Conservation (phyloP, 2,329 filamentous ascomycete species). For the Trichoderma cornu-damae region DNA sequence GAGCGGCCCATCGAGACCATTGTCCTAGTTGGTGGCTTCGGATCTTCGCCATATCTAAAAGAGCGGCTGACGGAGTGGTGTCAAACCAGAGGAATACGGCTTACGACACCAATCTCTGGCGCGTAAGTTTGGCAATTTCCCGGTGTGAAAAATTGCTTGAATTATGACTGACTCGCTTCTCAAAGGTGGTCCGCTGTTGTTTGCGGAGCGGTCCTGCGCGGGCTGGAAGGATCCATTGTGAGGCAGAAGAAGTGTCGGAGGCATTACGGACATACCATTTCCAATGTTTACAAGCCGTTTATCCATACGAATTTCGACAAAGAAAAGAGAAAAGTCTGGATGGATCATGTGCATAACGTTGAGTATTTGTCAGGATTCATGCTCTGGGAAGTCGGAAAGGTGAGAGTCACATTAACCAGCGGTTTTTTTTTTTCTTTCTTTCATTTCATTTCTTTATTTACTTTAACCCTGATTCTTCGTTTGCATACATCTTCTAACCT, state of each 20-base stretch:
- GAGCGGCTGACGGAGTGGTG: constrained; percentile 3
- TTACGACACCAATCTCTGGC: constrained; percentile 4
- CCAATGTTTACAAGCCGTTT: not conserved
- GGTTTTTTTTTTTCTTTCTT: not conserved
- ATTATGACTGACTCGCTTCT: not conserved
- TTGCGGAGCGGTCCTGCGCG: not conserved
- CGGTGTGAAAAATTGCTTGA: not conserved
- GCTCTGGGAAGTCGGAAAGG: not conserved
- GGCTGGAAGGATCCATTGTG: not conserved
- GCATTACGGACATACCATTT: not conserved
- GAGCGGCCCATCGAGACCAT: not conserved
- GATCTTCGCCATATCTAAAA: not conserved
- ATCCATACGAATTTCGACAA: not conserved
- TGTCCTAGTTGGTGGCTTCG: not conserved
- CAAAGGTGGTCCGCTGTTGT: constrained; percentile 11
- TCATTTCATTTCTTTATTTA: not conserved
- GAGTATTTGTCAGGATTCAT: not conserved
- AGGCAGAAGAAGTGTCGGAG: constrained; percentile 4
- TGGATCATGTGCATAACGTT: not conserved
- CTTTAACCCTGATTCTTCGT: no score
- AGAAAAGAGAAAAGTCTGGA: not conserved
- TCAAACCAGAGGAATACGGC: not conserved
- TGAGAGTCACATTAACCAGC: not conserved
- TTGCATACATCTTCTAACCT: no score
- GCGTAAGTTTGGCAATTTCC: not conserved